These are phyloP conservation scores for Jacaranda copaia DNA, from an alignment of 257 asterid species.

Conservation along the genomic window DNA sequence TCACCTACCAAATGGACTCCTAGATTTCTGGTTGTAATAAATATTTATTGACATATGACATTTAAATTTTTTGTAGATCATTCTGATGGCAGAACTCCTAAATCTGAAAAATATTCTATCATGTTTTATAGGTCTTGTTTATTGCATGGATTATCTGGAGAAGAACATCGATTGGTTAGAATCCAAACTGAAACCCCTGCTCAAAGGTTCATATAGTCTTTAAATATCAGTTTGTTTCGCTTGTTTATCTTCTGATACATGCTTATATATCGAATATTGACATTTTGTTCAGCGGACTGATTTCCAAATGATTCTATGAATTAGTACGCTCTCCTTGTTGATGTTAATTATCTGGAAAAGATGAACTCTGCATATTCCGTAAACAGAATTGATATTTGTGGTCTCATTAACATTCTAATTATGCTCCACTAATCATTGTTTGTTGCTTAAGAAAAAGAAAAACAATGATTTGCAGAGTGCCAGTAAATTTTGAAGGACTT, in stretches of 20 bases:
- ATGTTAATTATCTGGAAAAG: no score
- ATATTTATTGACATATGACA: neutral
- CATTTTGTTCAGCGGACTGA: neutral
- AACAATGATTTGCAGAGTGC: no score
- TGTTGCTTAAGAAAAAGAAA: no score
- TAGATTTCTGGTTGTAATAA: neutral
- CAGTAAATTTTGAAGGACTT: no score
- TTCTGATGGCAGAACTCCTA: conserved; percentile 26
- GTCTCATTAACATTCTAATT: no score
- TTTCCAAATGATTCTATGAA: neutral
- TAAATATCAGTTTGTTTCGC: conserved; percentile 5
- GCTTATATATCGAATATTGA: conserved; percentile 5
- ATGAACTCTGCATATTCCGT: no score
- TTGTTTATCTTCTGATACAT: conserved; percentile 24
- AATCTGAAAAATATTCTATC: conserved; percentile 16
- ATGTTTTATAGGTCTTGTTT: conserved; percentile 74
- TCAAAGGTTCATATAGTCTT: conserved; percentile 67
- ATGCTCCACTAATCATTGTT: no score
- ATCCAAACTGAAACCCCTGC: conserved; percentile 80
- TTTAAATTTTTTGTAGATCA: conserved; percentile 7
- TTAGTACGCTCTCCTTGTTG: neutral
- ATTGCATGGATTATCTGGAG: conserved; percentile 97
- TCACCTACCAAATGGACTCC: conserved; percentile 13
- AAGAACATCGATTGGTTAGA: conserved; percentile 95
- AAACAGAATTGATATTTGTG: no score